These are phyloP conservation scores for Colletotrichum gigasporum DNA, from an alignment of 2,329 filamentous ascomycete species.

Conservation along the genomic window DNA sequence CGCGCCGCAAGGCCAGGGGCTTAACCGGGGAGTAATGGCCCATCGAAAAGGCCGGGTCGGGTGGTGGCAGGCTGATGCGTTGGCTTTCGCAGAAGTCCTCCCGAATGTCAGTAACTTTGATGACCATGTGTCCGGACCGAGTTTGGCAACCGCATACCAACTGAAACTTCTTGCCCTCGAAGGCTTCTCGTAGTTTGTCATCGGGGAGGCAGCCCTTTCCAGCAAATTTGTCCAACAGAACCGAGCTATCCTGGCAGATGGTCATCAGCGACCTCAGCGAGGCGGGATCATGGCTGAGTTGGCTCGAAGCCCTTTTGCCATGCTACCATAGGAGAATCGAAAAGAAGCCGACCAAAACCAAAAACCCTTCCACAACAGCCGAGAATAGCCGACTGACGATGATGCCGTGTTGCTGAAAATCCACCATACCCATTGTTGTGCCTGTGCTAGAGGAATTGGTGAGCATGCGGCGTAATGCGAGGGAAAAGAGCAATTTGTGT, in stretches of 20 bases:
- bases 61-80: neutral
- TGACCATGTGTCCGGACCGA: neutral
- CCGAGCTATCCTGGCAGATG: slow-evolving; percentile 25
- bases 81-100: neutral
- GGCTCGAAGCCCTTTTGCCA: slow-evolving; percentile 24
- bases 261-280: slow-evolving; percentile 38
- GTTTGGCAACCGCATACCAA: slow-evolving; percentile 7
- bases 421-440: neutral
- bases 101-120: slow-evolving; percentile 9
- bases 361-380: slow-evolving; percentile 38
- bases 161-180: slow-evolving; percentile 6
- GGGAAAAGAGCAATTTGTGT: slow-evolving; percentile 43
- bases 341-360: slow-evolving; percentile 29
- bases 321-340: neutral
- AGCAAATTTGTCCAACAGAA: slow-evolving; percentile 17
- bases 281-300: slow-evolving; percentile 37
- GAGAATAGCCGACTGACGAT: slow-evolving; percentile 45
- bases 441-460: neutral
- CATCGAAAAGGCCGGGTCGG: neutral
- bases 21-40: slow-evolving; percentile 26
- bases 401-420: slow-evolving; percentile 38
- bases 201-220: slow-evolving; percentile 19
- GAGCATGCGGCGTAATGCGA: slow-evolving; percentile 31
- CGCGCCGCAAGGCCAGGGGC: slow-evolving; percentile 2
- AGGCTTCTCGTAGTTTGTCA: neutral